Conservation (phyloP, 208 protist species). For the Wallacemonas sp. region DNA sequence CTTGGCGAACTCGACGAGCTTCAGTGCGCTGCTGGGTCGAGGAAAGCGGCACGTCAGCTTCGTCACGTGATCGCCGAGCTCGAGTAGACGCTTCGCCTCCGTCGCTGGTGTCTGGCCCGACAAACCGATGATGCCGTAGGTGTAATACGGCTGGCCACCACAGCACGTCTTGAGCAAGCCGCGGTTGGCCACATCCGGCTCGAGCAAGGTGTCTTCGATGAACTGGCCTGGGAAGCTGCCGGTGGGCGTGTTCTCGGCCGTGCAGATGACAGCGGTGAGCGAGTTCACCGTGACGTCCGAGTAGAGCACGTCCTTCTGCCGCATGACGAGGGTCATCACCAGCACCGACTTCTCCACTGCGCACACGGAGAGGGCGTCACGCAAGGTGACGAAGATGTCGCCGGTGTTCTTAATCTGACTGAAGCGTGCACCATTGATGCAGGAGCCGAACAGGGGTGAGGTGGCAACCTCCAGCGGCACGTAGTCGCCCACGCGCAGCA, state of each 20-base stretch:
- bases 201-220: not conserved
- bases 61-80: slow-evolving; percentile 12
- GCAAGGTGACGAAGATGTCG: slow-evolving; percentile 29
- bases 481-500: slow-evolving; percentile 25
- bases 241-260: slow-evolving; percentile 10
- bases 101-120: not conserved
- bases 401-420: slow-evolving; percentile 17
- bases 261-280: slow-evolving; percentile 23
- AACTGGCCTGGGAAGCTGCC: not conserved
- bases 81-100: slow-evolving; percentile 18
- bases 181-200: not conserved
- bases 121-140: slow-evolving; percentile 21
- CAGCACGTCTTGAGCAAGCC: slow-evolving; percentile 2
- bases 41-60: slow-evolving; percentile 17
- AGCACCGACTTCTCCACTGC: slow-evolving; percentile 31
- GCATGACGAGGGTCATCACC: slow-evolving; percentile 26
- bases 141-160: slow-evolving; percentile 5
- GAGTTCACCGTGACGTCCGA: slow-evolving; percentile 29
- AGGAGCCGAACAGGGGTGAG: slow-evolving; percentile 46
- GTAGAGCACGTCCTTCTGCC: slow-evolving; percentile 18
- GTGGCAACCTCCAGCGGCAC: slow-evolving; percentile 14
- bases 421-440: slow-evolving; percentile 32
- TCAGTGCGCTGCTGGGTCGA: slow-evolving; percentile 3
- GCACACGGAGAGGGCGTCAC: slow-evolving; percentile 33
- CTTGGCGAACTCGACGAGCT: slow-evolving; percentile 10